A percentile compares a stretch with the other conserved stretches of the same genome.
These are phyloP conservation scores for Terfezia boudieri DNA, from an alignment of 495 filamentous ascomycete genomes.

Conservation along the genomic window DNA sequence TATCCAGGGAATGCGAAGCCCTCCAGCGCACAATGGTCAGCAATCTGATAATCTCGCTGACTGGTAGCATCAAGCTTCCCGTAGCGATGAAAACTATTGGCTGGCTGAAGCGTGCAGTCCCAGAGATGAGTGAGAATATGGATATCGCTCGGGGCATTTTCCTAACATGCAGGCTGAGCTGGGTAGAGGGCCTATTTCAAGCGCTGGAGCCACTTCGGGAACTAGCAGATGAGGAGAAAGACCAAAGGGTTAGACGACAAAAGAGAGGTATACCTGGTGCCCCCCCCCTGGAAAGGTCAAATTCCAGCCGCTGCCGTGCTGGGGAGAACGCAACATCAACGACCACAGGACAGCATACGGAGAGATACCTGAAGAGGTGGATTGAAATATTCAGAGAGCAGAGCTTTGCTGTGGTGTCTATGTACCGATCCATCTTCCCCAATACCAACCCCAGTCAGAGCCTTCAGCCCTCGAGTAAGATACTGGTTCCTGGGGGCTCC, in stretches of 20 bases:
- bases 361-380: slow-evolving; percentile 82
- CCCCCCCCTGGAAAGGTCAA: slow-evolving; percentile 9
- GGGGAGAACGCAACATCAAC: slow-evolving; percentile 1
- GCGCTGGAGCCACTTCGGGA: slow-evolving; percentile 54
- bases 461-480: slow-evolving; percentile 10
- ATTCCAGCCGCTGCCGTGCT: slow-evolving; percentile 14
- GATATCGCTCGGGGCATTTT: slow-evolving; percentile 23
- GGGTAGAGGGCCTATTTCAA: slow-evolving; percentile 46
- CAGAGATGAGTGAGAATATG: slow-evolving; percentile 29
- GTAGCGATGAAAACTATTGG: slow-evolving; percentile 79
- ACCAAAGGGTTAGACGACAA: slow-evolving; percentile 56
- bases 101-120: slow-evolving; percentile 71
- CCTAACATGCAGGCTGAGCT: slow-evolving; percentile 18
- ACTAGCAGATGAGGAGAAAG: slow-evolving; percentile 49
- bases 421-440: slow-evolving; percentile 79
- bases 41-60: slow-evolving; percentile 57
- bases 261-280: slow-evolving; percentile 20
- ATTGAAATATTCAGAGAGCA: slow-evolving; percentile 98
- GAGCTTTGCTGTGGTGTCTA: slow-evolving; percentile 79
- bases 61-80: slow-evolving; percentile 68
- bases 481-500: slow-evolving; percentile 19
- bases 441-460: slow-evolving; percentile 15
- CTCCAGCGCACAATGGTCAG: slow-evolving; percentile 78
- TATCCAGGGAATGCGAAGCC: slow-evolving; percentile 57
- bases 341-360: slow-evolving; percentile 70